Evolutionary conservation across 352 stramenopile species (phyloP).

Genomic region (Phytophthora agathidicida): DNA sequence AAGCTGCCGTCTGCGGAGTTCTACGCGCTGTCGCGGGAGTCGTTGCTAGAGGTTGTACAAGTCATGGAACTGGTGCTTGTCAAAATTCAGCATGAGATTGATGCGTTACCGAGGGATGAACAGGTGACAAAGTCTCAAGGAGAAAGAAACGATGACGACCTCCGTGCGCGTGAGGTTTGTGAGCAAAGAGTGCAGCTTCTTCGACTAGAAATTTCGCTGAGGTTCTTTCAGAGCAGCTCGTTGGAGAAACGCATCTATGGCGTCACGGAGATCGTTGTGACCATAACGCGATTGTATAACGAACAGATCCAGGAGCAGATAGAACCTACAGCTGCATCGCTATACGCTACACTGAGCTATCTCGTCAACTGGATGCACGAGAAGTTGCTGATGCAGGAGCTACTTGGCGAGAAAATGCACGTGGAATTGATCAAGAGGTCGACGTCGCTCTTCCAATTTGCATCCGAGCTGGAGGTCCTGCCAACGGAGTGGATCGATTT

Average conservation of each 20-base stretch:
- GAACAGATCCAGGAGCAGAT: conserved; percentile 38
- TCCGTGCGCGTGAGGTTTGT: conserved; percentile 5
- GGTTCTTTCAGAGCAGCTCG: conserved; percentile 57
- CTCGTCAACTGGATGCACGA: conserved; percentile 60
- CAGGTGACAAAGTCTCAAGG: background rate
- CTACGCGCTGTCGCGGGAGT: conserved; percentile 44
- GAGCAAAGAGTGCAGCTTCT: conserved; percentile 50
- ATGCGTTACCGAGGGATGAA: conserved; percentile 1
- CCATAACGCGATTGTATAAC: conserved; percentile 52
- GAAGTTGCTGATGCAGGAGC: conserved; percentile 47
- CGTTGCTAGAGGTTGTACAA: conserved; percentile 61
- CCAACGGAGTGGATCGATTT: conserved; percentile 49
- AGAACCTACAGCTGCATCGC: conserved; percentile 30
- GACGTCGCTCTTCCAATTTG: conserved; percentile 67
- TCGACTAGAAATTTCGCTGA: conserved; percentile 55
- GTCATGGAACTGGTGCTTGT: conserved; percentile 60
- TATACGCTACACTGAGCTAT: conserved; percentile 31
- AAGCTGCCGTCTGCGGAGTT: conserved; percentile 37
- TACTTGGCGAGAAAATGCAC: conserved; percentile 74
- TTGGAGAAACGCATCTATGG: conserved; percentile 80
- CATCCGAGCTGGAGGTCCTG: conserved; percentile 40
- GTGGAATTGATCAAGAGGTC: conserved; percentile 71
- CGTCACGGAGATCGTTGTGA: conserved; percentile 64
- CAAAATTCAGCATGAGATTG: conserved; percentile 33
- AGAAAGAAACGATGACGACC: too few relatives aligned